Evolutionary conservation across 2,329 filamentous ascomycete genomes (phyloP), one percentile per base, ranked within the genome.

Genomic region (Cordyceps farinosa): DNA sequence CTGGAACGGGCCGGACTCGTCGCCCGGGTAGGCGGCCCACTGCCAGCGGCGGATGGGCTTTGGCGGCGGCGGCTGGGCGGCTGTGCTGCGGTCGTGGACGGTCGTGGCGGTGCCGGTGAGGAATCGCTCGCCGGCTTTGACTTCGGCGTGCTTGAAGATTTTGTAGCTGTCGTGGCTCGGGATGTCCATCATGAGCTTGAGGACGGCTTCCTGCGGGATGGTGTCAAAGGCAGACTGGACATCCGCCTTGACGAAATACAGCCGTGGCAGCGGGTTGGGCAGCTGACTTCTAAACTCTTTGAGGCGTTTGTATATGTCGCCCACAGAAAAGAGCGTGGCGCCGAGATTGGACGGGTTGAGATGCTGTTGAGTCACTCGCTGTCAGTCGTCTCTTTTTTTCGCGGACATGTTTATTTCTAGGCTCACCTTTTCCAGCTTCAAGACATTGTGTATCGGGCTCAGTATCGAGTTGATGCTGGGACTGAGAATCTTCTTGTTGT

Each of bases 221-320:
- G 90, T 97, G 74, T 99, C 95, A 73, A 97, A 99, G 69, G 94
- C 96, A 2, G 91, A 87, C 72, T 91, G 86, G 27, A 99, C 93
- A 71, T 99, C 95, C 13, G 96, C 81, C 73, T 99, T 99, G 65
- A 88, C 93, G 75, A 98, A 96, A 75, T 90, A 98, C 1, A 97
- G 76, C 5, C 75, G 79, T 9, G 72, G 69, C 0, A 75, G 69
- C 0, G 67, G 66, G 1, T 74, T 64, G 0, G 76, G 75, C 11
- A 90, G 72, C 0, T 67, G 74, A 2, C 75, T 69, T 66, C 89
- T 89, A 77, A 96, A 98, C 0, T 67, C 70, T 65, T 88, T 90
- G 29, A 99, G 76, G 27, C 87, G 87, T 13, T 80, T 78, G 69
- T 95, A 92, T 48, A 99, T 87, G 61, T 96, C 92, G 3, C 87